Evolutionary conservation across 2,329 filamentous ascomycete genomes (phyloP), one percentile per base, ranked within the genome.

Genomic region (Lasiodiplodia theobromae): DNA sequence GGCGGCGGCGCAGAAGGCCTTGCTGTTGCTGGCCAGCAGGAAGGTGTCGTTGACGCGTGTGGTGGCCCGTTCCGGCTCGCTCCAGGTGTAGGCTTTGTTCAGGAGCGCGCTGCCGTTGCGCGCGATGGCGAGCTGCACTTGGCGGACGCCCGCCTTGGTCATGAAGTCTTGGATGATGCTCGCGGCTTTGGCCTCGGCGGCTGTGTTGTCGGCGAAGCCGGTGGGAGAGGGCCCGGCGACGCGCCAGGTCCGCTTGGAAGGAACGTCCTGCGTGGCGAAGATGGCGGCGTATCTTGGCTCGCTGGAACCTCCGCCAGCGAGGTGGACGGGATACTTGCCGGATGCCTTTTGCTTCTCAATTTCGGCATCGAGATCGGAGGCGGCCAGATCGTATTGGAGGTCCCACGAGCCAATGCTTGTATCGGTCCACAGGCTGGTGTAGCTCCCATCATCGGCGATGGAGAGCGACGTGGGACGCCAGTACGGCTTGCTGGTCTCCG

Each of bases 21-120:
- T 75, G 47, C 70, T 72, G 14, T 73, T 70, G 57, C 74, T 75
- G 7, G 67, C 73, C 12, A 74, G 71, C 21, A 74, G 73, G 60
- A 75, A 73, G 28, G 73, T 73, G 47, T 75, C 73, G 8, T 68
- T 52, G 34, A 37, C 23, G 40, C 31, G 52, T 18, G 64, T 67
- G 2, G 52, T 37, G 14, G 69, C 68, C 21, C 71, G 28, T 23
- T 72, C 71, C 49, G 67, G 70, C 69, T 75, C 74, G 14, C 72
- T 71, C 71, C 71, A 72, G 37, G 73, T 75, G 68, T 68, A 75
- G 8, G 70, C 71, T 16, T 71, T 72, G 11, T 72, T 69, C 10
- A 70, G 70, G 18, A 74, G 21, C 21, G 72, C 28, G 12, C 64
- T 71, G n/a, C 74, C 72, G 28, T 75, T 72, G 44, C 68, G 23